Base-by-base conservation (phyloP, 805 yeast genomes). In the Metschnikowia drakensbergensis region DNA sequence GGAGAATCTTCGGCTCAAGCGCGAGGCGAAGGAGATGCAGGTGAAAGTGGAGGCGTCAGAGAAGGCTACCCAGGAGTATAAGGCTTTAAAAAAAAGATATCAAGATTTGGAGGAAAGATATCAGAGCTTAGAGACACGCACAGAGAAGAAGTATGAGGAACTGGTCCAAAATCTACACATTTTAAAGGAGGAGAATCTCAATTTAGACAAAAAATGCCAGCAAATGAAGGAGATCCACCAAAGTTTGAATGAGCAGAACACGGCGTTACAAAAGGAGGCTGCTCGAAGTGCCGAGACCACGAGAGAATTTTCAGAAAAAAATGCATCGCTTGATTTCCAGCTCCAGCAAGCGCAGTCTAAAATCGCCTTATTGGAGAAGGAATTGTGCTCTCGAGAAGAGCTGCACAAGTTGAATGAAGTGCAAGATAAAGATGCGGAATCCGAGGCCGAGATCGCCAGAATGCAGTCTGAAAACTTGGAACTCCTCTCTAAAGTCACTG, bases 1-100 rank as follows among this genome's bases (percentile, higher is more conserved):
- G 40, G 77, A 73, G 44, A 69, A 71, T 45, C 65, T 73, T 3
- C 58, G 75, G 42, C 60, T 72, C 25, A 63, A 64, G 38, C 65
- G 63, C 42, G 72, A 65, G 47, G 63, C 62, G 17, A 40, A 40
- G 36, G 43, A 40, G 32, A 27, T 37, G 41, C 41, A 37, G 36
- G 36, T 17, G 11, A 30, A 30, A 30, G 2, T 40, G 27, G 43
- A 40, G n/a, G 43, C 22, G 3, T 23, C 25, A 11, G 34, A 39
- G 23, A 26, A 23, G 34, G 17, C 35, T 5, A 11, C 39, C 27
- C 23, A 23, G 36, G 36, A 23, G 36, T 10, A 23, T 9, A 8
- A 32, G 11, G 11, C 6, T 7, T 27, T 29, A 23, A 29, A 30
- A n/a, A 23, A 25, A 10, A 31, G 31, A n/a, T 31, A 9, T n/a